Evolutionary conservation across 768 basidiomycete genomes (phyloP), one percentile per base, ranked within the genome.

Genomic region (Hemileccinum rubropunctum): DNA sequence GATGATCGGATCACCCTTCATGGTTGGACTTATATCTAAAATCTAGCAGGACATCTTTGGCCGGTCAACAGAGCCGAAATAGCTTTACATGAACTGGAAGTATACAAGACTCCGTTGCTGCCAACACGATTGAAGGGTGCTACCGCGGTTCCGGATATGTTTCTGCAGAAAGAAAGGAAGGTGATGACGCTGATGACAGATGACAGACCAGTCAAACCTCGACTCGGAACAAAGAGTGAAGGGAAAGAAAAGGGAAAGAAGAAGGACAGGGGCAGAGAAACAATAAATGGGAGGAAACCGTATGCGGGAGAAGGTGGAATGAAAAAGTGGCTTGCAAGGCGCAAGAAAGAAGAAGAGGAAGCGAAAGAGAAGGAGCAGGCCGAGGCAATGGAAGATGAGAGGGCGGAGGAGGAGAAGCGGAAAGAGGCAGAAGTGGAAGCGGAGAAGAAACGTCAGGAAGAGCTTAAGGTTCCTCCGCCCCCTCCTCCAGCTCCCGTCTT

Each of bases 231-330:
- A 23, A 70, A 70, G 55, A 57, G 46, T 15, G 68, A 71, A 55
- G 60, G 70, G 57, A 69, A 74, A 61, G 60, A 60, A 6, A 65
- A 61, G 40, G 65, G 52, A 13, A 76, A 75, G 58, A 66, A 60
- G 32, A 72, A 65, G 37, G 60, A 68, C 35, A 66, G 64, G 42
- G 57, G 66, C 20, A 60, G 61, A 32, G 65, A 51, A 20, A 63
- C 71, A 15, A 66, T 73, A 13, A 82, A 81, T 53, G 77, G 76
- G 34, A 80, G 79, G 17, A 90, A 90, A 59, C 88, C 88, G 4
- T 91, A 91, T 58, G 83, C 86, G 1, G 88, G 88, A 7, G 79
- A 82, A 53, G 85, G 88, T 45, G 86, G 86, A 1, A 83, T 88
- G 77, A 88, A 85, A 73, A 90, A 84, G 60, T 69, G 88, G 64